A percentile compares a stretch with the other conserved stretches of the same genome.
These are phyloP conservation scores for Didymella arachidicola DNA, from an alignment of 2,329 filamentous ascomycete species.

Conservation along the genomic window DNA sequence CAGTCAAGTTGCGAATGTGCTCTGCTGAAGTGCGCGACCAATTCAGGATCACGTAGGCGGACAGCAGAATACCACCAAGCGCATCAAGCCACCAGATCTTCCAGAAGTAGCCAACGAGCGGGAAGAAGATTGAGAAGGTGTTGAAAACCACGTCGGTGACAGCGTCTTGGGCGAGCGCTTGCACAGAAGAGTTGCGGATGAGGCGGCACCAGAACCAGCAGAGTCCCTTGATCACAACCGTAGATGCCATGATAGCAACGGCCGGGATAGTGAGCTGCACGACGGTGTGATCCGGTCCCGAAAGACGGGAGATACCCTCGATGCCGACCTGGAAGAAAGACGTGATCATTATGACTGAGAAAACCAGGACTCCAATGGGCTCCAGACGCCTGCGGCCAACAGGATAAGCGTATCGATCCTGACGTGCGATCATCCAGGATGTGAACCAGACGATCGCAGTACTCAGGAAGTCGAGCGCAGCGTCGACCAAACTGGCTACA, in stretches of 20 bases:
- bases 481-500: slow-evolving; percentile 79
- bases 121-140: slow-evolving; percentile 85
- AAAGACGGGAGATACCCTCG: slow-evolving; percentile 71
- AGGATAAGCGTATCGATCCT: slow-evolving; percentile 78
- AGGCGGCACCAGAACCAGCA: slow-evolving; percentile 90
- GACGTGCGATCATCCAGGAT: slow-evolving; percentile 74
- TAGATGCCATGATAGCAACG: slow-evolving; percentile 80
- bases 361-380: slow-evolving; percentile 67
- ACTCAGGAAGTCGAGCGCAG: slow-evolving; percentile 79
- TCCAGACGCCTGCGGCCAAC: slow-evolving; percentile 72
- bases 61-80: slow-evolving; percentile 79
- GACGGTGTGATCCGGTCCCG: slow-evolving; percentile 67
- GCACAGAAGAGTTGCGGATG: slow-evolving; percentile 85
- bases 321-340: slow-evolving; percentile 81
- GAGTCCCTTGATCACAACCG: slow-evolving; percentile 80
- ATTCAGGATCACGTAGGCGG: slow-evolving; percentile 78
- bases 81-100: slow-evolving; percentile 85
- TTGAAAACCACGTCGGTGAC: slow-evolving; percentile 88
- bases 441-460: slow-evolving; percentile 84
- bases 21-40: slow-evolving; percentile 77
- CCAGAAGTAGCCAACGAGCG: slow-evolving; percentile 79
- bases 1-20: slow-evolving; percentile 82
- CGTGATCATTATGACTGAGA: slow-evolving; percentile 69
- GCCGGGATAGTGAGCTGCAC: slow-evolving; percentile 77
- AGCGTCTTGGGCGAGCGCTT: slow-evolving; percentile 75